Evolutionary conservation across 768 basidiomycete genomes (phyloP), one percentile per base, ranked within the genome.

Genomic region (Tephrocybe sp.): DNA sequence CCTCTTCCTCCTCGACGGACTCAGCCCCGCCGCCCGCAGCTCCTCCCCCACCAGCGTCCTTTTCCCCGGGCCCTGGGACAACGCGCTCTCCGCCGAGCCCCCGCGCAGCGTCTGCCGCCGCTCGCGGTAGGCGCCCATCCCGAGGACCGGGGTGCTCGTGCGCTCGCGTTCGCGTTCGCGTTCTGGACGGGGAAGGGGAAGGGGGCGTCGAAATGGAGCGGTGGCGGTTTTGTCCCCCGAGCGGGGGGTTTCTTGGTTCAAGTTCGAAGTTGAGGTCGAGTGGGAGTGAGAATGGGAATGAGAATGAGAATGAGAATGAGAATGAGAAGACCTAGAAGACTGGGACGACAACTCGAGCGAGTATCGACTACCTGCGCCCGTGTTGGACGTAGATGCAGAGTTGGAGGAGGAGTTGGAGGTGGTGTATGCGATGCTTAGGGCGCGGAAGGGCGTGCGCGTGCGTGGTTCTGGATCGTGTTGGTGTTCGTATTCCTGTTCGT

Each of bases 51-150:
- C 64, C 12, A 91, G 64, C 56, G 77, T 83, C 49, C 86, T 67
- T 9, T 80, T 75, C 13, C 54, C 64, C 12, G 67, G 75, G 11
- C n/a, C 24, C 9, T 30, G 39, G 3, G 65, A 66, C 22, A 86
- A 62, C 7, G 82, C 72, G 60, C 79, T 87, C 67, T 90, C 89
- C 2, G 82, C 84, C 61, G 86, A 89, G 4, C 88, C 88, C 0
- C 77, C 78, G 28, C 88, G 71, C 13, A 77, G 62, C 25, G 73
- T 73, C 60, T 87, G 87, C 35, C 77, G 68, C 22, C 79, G 68
- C 24, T 83, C 86, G 28, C 59, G 53, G 40, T 61, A 61, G 26
- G 59, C 60, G 2, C 50, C 42, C 62, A 61, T 61, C 0, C 51
- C 53, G 28, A 62, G 44, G 15, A 51, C 42, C 25, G 44, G 21